Conservation (phyloP, 2,329 filamentous ascomycete genomes). For the Verticillium zaregamsianum region DNA sequence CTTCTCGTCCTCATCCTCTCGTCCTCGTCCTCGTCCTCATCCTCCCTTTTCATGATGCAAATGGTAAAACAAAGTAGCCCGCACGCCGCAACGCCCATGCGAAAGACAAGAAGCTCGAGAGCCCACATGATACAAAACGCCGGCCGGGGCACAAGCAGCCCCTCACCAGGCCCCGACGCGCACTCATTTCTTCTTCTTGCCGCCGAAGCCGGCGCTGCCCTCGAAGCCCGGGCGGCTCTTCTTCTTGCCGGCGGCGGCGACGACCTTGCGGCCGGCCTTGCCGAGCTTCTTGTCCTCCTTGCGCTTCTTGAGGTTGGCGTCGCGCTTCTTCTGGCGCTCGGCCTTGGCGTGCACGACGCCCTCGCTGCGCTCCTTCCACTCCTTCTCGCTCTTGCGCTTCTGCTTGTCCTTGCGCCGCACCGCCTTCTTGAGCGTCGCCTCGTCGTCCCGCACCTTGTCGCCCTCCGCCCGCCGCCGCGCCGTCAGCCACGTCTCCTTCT, state of each 20-base stretch:
- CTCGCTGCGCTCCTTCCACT: slow-evolving; percentile 73
- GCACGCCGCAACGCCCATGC: slow-evolving; percentile 3
- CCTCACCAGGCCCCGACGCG: background rate
- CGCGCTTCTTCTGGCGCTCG: slow-evolving; percentile 76
- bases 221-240: slow-evolving; percentile 60
- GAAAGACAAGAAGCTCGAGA: slow-evolving; percentile 1
- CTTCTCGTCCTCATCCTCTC: too few species aligned
- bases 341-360: slow-evolving; percentile 73
- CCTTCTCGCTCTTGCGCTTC: slow-evolving; percentile 88
- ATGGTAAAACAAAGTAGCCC: background rate
- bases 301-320: slow-evolving; percentile 71
- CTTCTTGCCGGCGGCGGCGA: slow-evolving; percentile 25
- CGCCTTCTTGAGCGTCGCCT: slow-evolving; percentile 84
- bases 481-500: slow-evolving; percentile 92
- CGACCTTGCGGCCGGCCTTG: slow-evolving; percentile 52
- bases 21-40: background rate
- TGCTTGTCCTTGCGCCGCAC: slow-evolving; percentile 86
- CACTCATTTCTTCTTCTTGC: slow-evolving; percentile 36
- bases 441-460: slow-evolving; percentile 84
- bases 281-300: slow-evolving; percentile 66
- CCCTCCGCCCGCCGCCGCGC: slow-evolving; percentile 86
- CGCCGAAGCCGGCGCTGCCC: slow-evolving; percentile 54
- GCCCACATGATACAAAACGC: background rate
- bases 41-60: background rate
- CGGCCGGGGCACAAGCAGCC: too few species aligned